A percentile compares a stretch with the other conserved stretches of the same genome.
These are phyloP conservation scores for Papiliotrema nemorosa DNA, from an alignment of 1,284 basidiomycete genomes.

Conservation along the genomic window DNA sequence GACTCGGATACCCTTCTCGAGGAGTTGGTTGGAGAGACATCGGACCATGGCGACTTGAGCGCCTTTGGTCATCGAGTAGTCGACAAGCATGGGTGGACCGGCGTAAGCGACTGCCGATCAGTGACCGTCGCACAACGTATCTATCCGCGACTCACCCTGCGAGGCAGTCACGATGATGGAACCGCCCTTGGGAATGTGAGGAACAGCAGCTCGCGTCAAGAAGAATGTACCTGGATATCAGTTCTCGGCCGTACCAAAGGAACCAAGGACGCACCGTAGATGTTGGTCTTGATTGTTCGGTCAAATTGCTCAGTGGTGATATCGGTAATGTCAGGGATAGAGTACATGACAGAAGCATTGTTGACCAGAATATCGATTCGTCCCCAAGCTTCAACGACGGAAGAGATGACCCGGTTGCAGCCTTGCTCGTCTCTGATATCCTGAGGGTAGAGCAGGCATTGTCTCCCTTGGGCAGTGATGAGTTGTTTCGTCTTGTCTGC, in stretches of 20 bases:
- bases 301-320: constrained; percentile 45
- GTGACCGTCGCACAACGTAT: too few species aligned
- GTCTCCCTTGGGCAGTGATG: constrained; percentile 27
- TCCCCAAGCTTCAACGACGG: constrained; percentile 42
- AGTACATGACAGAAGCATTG: constrained; percentile 47
- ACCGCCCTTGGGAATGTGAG: constrained; percentile 46
- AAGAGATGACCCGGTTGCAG: constrained; percentile 38
- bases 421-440: constrained; percentile 41
- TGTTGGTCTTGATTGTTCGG: constrained; percentile 40
- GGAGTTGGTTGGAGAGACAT: constrained; percentile 56
- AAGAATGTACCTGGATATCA: too few species aligned
- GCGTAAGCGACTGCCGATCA: constrained; percentile 29
- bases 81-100: constrained; percentile 51
- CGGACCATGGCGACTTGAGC: constrained; percentile 59
- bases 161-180: constrained; percentile 47
- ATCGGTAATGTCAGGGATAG: constrained; percentile 33
- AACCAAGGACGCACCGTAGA: too few species aligned
- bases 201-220: constrained; percentile 42
- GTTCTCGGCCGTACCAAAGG: too few species aligned
- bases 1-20: constrained; percentile 54
- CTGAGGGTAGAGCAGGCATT: constrained; percentile 34
- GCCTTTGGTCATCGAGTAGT: constrained; percentile 60
- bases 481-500: constrained; percentile 41
- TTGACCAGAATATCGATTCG: constrained; percentile 45
- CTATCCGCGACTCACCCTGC: constrained; percentile 23